A percentile compares a stretch with the other conserved stretches of the same genome.
Evolutionary conservation across 768 basidiomycete species (phyloP).

Genomic region (Butyriboletus loyo): DNA sequence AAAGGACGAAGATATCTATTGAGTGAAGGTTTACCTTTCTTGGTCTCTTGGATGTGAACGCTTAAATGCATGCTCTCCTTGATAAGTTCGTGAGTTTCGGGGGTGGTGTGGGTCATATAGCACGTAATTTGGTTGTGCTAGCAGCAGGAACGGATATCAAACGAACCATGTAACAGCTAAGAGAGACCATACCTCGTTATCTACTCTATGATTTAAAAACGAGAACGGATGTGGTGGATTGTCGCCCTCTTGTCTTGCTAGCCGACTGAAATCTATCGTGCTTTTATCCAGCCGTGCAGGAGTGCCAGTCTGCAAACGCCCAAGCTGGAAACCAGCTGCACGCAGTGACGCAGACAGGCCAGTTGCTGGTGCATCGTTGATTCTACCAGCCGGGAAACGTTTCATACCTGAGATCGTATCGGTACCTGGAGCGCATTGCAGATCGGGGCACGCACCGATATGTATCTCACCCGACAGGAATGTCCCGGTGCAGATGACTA

Average conservation of each 20-base stretch:
- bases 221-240: conserved; percentile 67
- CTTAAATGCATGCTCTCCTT: conserved; percentile 73
- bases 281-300: conserved; percentile 73
- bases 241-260: conserved; percentile 70
- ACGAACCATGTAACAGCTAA: background rate
- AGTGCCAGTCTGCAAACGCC: conserved; percentile 82
- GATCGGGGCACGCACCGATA: conserved; percentile 50
- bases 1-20: background rate
- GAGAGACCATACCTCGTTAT: conserved; percentile 55
- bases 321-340: conserved; percentile 75
- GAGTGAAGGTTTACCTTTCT: conserved; percentile 55
- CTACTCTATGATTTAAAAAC: conserved; percentile 63
- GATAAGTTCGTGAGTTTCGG: conserved; percentile 71
- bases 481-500: conserved; percentile 89
- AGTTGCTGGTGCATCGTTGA: conserved; percentile 66
- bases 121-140: conserved; percentile 75
- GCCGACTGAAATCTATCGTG: conserved; percentile 65
- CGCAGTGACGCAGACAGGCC: conserved; percentile 77
- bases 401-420: conserved; percentile 50
- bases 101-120: conserved; percentile 70
- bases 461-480: conserved; percentile 91
- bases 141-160: background rate
- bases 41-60: conserved; percentile 85
- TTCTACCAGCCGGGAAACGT: conserved; percentile 73
- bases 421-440: background rate